Conservation (phyloP, 495 filamentous ascomycete species). For the Clohesyomyces aquaticus region DNA sequence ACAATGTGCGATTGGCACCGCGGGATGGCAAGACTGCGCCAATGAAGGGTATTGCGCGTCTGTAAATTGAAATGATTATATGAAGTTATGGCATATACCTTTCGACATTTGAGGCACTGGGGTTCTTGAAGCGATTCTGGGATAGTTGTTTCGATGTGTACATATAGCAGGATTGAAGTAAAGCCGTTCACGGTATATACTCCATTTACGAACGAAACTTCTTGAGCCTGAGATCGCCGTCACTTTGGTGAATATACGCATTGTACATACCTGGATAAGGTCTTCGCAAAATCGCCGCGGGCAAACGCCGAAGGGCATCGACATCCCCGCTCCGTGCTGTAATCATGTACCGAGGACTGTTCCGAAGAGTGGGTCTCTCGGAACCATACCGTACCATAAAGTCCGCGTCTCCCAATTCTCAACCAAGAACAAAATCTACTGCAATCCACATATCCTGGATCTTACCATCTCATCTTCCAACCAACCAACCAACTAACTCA, state of each 20-base stretch:
- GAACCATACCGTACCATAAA: background rate
- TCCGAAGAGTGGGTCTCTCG: slow-evolving; percentile 1
- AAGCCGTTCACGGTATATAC: too few species aligned
- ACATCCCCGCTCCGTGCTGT: background rate
- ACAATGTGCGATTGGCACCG: slow-evolving; percentile 46
- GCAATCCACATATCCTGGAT: too few species aligned
- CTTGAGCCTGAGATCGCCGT: too few species aligned
- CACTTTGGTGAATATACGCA: background rate
- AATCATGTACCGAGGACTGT: slow-evolving; percentile 2
- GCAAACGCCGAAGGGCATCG: background rate
- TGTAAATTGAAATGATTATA: slow-evolving; percentile 19
- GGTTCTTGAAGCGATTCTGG: background rate
- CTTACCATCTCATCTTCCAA: too few species aligned
- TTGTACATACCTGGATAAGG: background rate
- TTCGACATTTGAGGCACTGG: background rate
- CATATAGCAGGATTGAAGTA: too few species aligned
- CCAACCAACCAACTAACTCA: background rate
- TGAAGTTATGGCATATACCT: background rate
- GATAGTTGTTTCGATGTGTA: background rate
- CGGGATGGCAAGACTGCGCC: slow-evolving; percentile 32
- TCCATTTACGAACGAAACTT: too few species aligned
- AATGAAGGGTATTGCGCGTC: slow-evolving; percentile 33
- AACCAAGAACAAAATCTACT: too few species aligned
- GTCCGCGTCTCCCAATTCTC: too few species aligned
- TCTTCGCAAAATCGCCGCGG: background rate